phyloP scores from a whole-genome alignment of 768 basidiomycete genomes.

The Chalciporus piperatus region DNA sequence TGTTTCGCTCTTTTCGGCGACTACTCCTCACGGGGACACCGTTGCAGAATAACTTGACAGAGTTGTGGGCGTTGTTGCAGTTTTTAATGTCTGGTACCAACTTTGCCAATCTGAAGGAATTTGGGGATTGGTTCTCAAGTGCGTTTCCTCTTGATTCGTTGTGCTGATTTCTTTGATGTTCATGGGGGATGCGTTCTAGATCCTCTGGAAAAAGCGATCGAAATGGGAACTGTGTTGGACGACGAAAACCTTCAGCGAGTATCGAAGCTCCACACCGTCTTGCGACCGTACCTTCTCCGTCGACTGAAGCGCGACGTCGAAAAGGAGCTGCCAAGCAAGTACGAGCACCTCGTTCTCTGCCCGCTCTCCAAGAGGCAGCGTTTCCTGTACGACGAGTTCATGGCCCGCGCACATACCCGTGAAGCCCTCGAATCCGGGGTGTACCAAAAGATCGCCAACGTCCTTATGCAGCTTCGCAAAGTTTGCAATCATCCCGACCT shows the following conservation, averaged over 20 bases:
- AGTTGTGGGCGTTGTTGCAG: constrained; percentile 92
- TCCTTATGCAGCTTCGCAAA: constrained; percentile 97
- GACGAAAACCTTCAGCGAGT: constrained; percentile 85
- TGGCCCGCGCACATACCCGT: constrained; percentile 81
- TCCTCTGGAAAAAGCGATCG: constrained; percentile 92
- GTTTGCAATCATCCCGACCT: constrained; percentile 94
- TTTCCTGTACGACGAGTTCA: constrained; percentile 96
- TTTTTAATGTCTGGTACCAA: constrained; percentile 88
- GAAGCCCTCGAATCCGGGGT: constrained; percentile 81
- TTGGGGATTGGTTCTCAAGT: constrained; percentile 97
- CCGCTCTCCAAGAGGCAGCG: constrained; percentile 88
- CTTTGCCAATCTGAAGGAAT: constrained; percentile 91
- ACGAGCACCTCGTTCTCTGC: constrained; percentile 86
- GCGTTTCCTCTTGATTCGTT: constrained; percentile 29
- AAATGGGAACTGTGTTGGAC: constrained; percentile 71
- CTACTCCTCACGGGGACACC: constrained; percentile 95
- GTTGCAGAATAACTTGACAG: constrained; percentile 92
- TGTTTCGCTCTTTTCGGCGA: constrained; percentile 84
- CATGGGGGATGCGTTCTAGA: constrained; percentile 43
- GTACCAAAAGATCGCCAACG: constrained; percentile 88
- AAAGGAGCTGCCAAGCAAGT: constrained; percentile 91
- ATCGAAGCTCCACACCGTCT: constrained; percentile 84
- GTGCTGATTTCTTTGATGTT: neutral
- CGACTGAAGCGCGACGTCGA: constrained; percentile 98
- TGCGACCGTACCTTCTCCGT: constrained; percentile 94